These are phyloP conservation scores for Coemansia sp. DNA, from an alignment of 192 early-diverging fungal genomes.

Conservation along the genomic window DNA sequence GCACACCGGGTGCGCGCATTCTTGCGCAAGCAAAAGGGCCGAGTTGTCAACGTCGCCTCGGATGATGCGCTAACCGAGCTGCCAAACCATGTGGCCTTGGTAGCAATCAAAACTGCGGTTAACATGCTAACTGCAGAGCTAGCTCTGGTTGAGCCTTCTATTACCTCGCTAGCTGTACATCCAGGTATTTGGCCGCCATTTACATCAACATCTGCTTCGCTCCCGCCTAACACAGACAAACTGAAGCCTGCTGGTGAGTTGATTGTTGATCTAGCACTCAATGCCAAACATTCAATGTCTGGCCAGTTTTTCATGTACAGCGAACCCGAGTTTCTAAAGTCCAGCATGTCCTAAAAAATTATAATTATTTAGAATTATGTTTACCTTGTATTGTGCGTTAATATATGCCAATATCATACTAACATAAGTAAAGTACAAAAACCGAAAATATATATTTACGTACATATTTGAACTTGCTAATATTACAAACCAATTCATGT, in stretches of 20 bases:
- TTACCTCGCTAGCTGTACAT: constrained; percentile 33
- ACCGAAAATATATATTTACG: too few relatives aligned
- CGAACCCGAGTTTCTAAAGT: constrained; percentile 26
- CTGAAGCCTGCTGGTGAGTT: constrained; percentile 31
- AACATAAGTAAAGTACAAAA: too few relatives aligned
- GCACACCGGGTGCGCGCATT: constrained; percentile 19
- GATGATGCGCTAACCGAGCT: constrained; percentile 17
- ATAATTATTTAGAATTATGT: background rate
- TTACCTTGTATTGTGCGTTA: too few relatives aligned
- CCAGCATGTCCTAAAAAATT: background rate
- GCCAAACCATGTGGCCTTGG: constrained; percentile 20
- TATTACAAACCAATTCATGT: too few relatives aligned
- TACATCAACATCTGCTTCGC: background rate
- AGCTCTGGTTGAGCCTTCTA: constrained; percentile 25
- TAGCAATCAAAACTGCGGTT: constrained; percentile 41
- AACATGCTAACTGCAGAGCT: constrained; percentile 38
- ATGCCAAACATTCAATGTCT: constrained; percentile 21
- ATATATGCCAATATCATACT: too few relatives aligned
- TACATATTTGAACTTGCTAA: too few relatives aligned
- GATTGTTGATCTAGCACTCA: constrained; percentile 29
- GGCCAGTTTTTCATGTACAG: constrained; percentile 40
- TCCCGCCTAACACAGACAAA: background rate
- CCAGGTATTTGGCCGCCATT: constrained; percentile 12
- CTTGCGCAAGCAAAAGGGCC: constrained; percentile 8
- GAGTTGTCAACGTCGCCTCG: constrained; percentile 27